A percentile compares a stretch with the other conserved stretches of the same genome.
These are phyloP conservation scores for Oryza punctata DNA, from an alignment of 176 grass and related monocot genomes.

Conservation along the genomic window DNA sequence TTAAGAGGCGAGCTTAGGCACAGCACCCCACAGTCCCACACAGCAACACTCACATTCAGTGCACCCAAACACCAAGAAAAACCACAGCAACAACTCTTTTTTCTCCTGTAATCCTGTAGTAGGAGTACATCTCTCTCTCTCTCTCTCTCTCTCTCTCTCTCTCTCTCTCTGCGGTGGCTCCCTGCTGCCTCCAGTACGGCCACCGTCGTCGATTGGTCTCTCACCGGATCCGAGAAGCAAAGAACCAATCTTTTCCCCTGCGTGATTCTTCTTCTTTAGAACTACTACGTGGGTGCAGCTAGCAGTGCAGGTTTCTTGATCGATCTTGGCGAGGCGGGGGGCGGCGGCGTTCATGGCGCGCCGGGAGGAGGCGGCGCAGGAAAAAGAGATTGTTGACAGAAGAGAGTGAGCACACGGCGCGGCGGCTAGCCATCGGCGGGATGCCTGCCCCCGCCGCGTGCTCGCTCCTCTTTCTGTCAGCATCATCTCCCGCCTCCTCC, in stretches of 20 bases:
- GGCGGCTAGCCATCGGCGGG: slow-evolving; percentile 24
- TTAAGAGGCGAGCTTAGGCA: background rate
- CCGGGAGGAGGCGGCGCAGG: too few relatives aligned
- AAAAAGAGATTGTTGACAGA: slow-evolving; percentile 47
- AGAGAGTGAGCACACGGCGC: slow-evolving; percentile 60
- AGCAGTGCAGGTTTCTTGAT: too few relatives aligned
- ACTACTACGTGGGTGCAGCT: too few relatives aligned
- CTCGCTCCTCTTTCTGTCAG: slow-evolving; percentile 58
- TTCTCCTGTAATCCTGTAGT: background rate
- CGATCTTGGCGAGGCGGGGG: too few relatives aligned
- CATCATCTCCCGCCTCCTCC: background rate
- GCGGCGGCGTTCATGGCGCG: background rate
- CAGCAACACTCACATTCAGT: background rate
- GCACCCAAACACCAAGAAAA: background rate
- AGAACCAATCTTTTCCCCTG: background rate
- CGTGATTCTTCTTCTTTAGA: background rate
- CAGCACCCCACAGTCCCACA: background rate
- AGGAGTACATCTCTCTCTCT: too few relatives aligned
- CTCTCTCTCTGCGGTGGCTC: too few relatives aligned
- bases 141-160: too few relatives aligned
- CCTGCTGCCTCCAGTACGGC: background rate
- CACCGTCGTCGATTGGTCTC: background rate
- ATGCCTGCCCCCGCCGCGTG: slow-evolving; percentile 38
- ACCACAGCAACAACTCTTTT: too few relatives aligned
- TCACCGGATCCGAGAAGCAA: background rate